A percentile compares a stretch with the other conserved stretches of the same genome.
phyloP scores from a whole-genome alignment of 2,329 filamentous ascomycete species.

The Arthrobotrys entomopaga region DNA sequence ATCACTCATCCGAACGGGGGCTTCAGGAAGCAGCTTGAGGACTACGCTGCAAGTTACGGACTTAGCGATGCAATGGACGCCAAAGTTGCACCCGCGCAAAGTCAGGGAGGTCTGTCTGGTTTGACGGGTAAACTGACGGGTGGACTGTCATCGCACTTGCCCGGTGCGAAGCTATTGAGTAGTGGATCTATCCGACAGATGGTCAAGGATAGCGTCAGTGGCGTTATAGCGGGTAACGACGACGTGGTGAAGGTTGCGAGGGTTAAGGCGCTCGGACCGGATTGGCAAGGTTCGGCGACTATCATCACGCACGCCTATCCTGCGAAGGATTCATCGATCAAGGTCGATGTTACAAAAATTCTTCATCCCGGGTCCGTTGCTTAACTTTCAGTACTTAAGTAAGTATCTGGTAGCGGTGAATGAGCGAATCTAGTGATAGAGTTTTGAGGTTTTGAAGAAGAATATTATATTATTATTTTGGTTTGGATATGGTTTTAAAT shows the following conservation, averaged over 20 bases:
- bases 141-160: neutral
- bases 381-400: too few relatives aligned
- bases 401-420: too few relatives aligned
- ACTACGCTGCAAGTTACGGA: slow-evolving; percentile 1
- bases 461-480: too few relatives aligned
- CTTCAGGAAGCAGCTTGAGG: slow-evolving; percentile 7
- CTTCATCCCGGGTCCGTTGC: too few relatives aligned
- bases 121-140: slow-evolving; percentile 10
- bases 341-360: too few relatives aligned
- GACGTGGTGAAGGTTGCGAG: slow-evolving; percentile 7
- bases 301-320: slow-evolving; percentile 12
- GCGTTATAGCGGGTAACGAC: slow-evolving; percentile 3
- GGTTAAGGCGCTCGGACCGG: slow-evolving; percentile 8
- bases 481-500: too few relatives aligned
- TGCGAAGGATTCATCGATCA: too few relatives aligned
- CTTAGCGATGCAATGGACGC: neutral
- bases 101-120: neutral
- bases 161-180: slow-evolving; percentile 4
- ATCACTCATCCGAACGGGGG: slow-evolving; percentile 7
- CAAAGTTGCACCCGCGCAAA: neutral
- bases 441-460: too few relatives aligned
- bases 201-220: slow-evolving; percentile 14
- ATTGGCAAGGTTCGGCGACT: slow-evolving; percentile 9
- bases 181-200: slow-evolving; percentile 10
- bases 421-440: too few relatives aligned